Evolutionary conservation across 331 rosid genomes (phyloP), one percentile per base, ranked within the genome.

Genomic region (Erythrophleum ivorense): DNA sequence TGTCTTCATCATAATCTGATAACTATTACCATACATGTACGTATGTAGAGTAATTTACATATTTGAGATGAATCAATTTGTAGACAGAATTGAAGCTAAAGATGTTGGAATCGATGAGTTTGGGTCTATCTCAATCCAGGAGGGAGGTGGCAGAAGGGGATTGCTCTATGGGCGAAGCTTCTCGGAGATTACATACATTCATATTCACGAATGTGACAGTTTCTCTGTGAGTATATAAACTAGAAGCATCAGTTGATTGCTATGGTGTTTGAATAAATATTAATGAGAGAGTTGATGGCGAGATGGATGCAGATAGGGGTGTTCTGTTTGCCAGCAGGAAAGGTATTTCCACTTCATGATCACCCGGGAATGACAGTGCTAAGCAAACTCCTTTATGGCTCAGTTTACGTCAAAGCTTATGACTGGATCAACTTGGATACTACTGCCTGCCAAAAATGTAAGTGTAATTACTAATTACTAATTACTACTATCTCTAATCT

Each of bases 331-430:
- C 93, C 92, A 1, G 81, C 83, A 5, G 89, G 91, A 8, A 87
- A 48, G 18, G 66, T 14, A 8, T 46, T 90, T 77, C 94, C 97
- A n/a, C 92, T 92, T 54, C 97, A 90, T 31, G 90, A 92, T 82
- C 94, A 87, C 80, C 91, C 85, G 0, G 86, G 78, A 78, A 92
- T 88, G 94, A 87, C 92, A 19, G 92, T 92, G 73, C 77, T 92
- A 2, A 87, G 85, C 85, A 92, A 92, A 80, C 78, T 90, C 45
- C 85, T 88, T 1, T 85, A 85, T 33, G 95, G 97, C 31, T 82
- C 92, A 7, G 58, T 86, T 7, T 38, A 85, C 36, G 76, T 82
- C 46, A 89, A 87, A 84, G 85, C 93, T 16, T 85, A 92, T 67
- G 95, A 88, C 12, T 92, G 95, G 95, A 48, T 88, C 43, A 80